Evolutionary conservation across 176 grass and related monocot species (phyloP), one percentile per base, ranked within the genome.

Genomic region (Puccinellia tenuiflora): DNA sequence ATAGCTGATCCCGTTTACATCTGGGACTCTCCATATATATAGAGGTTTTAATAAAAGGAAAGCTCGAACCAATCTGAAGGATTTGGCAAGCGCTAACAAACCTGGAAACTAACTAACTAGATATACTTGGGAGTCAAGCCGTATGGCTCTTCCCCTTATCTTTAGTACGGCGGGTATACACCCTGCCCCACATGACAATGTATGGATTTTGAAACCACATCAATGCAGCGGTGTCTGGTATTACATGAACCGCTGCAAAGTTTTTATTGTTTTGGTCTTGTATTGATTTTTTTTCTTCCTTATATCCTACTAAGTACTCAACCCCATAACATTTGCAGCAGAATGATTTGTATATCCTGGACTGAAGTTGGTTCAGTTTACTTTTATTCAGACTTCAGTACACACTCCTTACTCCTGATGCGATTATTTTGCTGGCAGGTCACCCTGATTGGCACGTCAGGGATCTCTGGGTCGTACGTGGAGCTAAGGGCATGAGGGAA

Each of bases 381-480:
- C 28, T 62, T 46, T 3, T 65, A 65, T 72, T 54, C 4, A 50
- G 8, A n/a, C n/a, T n/a, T n/a, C n/a, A n/a, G n/a, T n/a, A n/a
- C 5, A 38, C 6, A 15, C 39, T 40, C 7, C 7, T 81, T 65
- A 75, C 21, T 29, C 20, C 40, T 54, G 29, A 51, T n/a, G 3
- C 57, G 38, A 50, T 68, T 68, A 55, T 75, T 85, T 6, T 76
- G 46, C 43, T 46, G 87, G 76, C 87, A 98, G 96, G 85, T 98
- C 86, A 73, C 96, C 46, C 82, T 98, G 73, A 83, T 98, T 65
- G 96, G 96, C 20, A 98, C 96, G 15, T 98, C 92, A 16, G 96
- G 96, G 45, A 92, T 98, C 79, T 95, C 95, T n/a, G 95, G 95
- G 18, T 98, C 92, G 31, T 98, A 98, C 73, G 90, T 98, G 57